Evolutionary conservation across 2,329 filamentous ascomycete genomes (phyloP), one percentile per base, ranked within the genome.

Genomic region (Paecilomyces fulvus): DNA sequence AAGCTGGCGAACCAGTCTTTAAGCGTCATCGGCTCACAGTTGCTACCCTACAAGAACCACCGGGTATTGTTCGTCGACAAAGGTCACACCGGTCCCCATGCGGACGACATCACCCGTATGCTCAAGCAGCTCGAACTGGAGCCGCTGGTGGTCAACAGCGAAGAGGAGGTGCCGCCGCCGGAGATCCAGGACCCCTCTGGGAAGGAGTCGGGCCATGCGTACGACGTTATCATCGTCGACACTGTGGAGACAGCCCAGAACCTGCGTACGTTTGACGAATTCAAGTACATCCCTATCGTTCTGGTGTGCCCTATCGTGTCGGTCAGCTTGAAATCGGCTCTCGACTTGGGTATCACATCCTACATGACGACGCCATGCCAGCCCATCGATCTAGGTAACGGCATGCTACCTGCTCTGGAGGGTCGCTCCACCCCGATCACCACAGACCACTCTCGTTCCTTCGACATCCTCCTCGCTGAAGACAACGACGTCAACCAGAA

Each of bases 291-390:
- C 30, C 92, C 92, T 2, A 89, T 96, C 62, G 91, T 96, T 30
- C 83, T 96, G 55, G 76, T 96, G 49, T 91, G 90, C n/a, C 90
- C 91, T 0, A 79, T 88, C 9, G 89, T 96, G 8, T 88, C 91
- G 58, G 89, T 96, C 64, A 92, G 85, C 67, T 80, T 96, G 60
- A 95, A 95, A 76, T 91, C 89, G 3, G 92, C 91, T 58, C 78
- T 96, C 53, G 92, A 96, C 69, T 80, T 96, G 61, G 92, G 92
- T 55, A 95, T 96, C 61, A 92, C 90, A 5, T 95, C 90, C 56
- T 96, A 96, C 73, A 95, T 96, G 89, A 96, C 92, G 2, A 95
- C 90, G 9, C 92, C 92, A 17, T 96, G 92, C 74, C 82, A 92
- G 65, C 83, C 91, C 3, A 94, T 96, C 60, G 92, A 96, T 69